Conservation (phyloP, 2,329 filamentous ascomycete species). For the Metarhizium anisopliae region DNA sequence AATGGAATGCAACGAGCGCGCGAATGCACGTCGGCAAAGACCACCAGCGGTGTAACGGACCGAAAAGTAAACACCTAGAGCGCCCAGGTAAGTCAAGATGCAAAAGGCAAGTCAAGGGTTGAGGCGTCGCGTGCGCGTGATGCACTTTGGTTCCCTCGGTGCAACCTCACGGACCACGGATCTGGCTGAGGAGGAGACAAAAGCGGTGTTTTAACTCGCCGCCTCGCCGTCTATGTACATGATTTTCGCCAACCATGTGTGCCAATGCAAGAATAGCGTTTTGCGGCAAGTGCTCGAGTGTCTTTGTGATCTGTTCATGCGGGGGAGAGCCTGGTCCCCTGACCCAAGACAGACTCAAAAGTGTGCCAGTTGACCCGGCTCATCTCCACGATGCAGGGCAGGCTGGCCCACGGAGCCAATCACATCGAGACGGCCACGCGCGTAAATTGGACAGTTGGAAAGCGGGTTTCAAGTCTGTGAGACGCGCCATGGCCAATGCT, state of each 20-base stretch:
- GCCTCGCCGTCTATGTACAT: no score
- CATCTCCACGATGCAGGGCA: not conserved
- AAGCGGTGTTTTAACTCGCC: no score
- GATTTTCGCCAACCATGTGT: no score
- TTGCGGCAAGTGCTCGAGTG: no score
- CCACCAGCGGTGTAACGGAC: not conserved
- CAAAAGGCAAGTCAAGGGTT: not conserved
- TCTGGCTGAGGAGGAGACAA: no score
- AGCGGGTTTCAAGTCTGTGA: no score
- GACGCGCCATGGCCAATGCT: no score
- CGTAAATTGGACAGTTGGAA: not conserved
- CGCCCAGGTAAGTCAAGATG: not conserved
- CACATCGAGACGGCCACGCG: not conserved
- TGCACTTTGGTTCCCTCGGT: not conserved
- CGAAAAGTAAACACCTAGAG: not conserved
- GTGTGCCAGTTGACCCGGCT: not conserved
- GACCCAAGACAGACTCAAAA: not conserved
- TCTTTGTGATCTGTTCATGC: not conserved
- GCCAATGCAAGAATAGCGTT: no score
- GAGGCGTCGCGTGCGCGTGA: not conserved
- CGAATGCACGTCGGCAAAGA: not conserved
- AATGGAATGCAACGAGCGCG: not conserved
- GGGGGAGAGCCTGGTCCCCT: not conserved
- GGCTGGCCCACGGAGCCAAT: not conserved
- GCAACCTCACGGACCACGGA: not conserved